Conservation (phyloP, 306 rosid species). For the Inga laurina region DNA sequence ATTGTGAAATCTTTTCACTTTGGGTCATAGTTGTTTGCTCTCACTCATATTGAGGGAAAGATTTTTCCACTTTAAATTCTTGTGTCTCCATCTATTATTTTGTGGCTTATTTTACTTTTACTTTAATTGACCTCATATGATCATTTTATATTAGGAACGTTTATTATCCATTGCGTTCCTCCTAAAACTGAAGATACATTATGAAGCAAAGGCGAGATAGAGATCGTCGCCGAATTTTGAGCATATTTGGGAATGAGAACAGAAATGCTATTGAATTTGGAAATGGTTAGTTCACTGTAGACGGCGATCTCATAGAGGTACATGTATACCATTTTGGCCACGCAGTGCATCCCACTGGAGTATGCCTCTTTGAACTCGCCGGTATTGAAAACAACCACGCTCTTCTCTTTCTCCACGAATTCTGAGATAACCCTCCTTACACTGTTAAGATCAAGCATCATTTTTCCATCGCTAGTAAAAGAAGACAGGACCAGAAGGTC, state of each 20-base stretch:
- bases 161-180: too few species aligned
- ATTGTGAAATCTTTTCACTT: too few species aligned
- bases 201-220: constrained; percentile 46
- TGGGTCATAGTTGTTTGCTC: too few species aligned
- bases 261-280: constrained; percentile 73
- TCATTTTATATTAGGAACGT: too few species aligned
- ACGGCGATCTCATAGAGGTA: constrained; percentile 70
- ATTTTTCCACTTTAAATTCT: too few species aligned
- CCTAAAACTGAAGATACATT: too few species aligned
- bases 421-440: constrained; percentile 57
- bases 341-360: constrained; percentile 59
- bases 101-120: too few species aligned
- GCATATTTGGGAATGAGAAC: constrained; percentile 57
- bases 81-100: too few species aligned
- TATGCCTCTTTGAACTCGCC: constrained; percentile 47
- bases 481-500: constrained; percentile 72
- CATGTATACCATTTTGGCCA: constrained; percentile 58
- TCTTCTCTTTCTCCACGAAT: constrained; percentile 73
- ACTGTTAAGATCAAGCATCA: constrained; percentile 71
- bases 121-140: too few species aligned
- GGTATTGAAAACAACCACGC: constrained; percentile 59
- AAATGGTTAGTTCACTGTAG: constrained; percentile 54
- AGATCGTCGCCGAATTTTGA: constrained; percentile 72
- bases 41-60: too few species aligned
- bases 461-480: constrained; percentile 64